phyloP scores from a whole-genome alignment of 345 rosid species.

The Eucalyptus brandiana region DNA sequence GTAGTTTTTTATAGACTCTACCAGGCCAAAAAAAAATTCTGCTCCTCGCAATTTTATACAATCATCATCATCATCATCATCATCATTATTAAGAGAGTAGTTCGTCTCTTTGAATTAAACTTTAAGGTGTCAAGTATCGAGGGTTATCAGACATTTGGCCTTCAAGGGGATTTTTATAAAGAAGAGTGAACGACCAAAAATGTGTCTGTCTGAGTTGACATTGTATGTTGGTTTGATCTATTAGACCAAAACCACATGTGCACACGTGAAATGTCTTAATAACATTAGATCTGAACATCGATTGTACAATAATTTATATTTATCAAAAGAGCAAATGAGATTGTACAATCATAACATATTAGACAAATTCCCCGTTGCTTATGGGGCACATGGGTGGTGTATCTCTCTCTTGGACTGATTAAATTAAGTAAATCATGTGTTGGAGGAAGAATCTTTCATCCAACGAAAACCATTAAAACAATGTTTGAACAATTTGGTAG shows the following conservation, averaged over 20 bases:
- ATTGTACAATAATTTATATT: too few species aligned
- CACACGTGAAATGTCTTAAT: not conserved
- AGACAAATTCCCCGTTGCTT: not conserved
- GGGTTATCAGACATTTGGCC: too few species aligned
- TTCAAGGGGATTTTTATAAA: too few species aligned
- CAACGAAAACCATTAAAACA: not conserved
- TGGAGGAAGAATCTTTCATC: not conserved
- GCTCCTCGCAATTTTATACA: too few species aligned
- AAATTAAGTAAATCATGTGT: not conserved
- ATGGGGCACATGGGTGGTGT: not conserved
- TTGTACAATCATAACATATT: too few species aligned
- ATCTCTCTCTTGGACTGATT: constrained; percentile 4
- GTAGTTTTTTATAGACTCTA: too few species aligned
- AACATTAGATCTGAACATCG: not conserved
- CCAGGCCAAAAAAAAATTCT: too few species aligned
- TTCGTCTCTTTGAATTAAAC: too few species aligned
- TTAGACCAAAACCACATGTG: not conserved
- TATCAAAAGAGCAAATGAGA: not conserved
- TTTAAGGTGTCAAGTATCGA: too few species aligned
- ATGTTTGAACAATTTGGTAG: not conserved
- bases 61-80: too few species aligned
- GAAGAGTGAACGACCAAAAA: too few species aligned
- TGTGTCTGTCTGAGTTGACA: not conserved
- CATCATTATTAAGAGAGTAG: too few species aligned
- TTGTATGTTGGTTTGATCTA: not conserved